Conservation (phyloP, 2,329 filamentous ascomycete genomes). For the Ambrosiella cleistominuta region DNA sequence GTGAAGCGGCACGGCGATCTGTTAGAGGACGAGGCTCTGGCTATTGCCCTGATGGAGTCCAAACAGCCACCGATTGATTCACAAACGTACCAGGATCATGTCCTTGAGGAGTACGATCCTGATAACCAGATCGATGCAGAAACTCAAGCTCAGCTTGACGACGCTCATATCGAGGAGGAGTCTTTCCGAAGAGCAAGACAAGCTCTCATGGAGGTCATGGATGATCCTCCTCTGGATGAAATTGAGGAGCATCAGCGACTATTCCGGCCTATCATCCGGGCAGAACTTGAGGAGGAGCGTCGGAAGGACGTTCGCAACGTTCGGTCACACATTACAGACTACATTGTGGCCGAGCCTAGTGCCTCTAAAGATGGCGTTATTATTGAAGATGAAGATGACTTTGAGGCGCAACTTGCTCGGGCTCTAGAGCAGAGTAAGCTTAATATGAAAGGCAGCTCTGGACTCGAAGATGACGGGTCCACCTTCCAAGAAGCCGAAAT, state of each 20-base stretch:
- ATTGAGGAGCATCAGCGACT: background rate
- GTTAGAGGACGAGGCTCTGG: background rate
- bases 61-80: too few relatives aligned
- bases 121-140: background rate
- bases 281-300: background rate
- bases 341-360: too few relatives aligned
- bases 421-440: too few relatives aligned
- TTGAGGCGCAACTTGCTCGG: too few relatives aligned
- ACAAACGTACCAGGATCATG: too few relatives aligned
- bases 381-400: too few relatives aligned
- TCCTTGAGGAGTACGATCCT: background rate
- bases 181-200: background rate
- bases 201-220: background rate
- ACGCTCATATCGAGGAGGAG: background rate
- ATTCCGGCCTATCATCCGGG: background rate
- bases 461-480: too few relatives aligned
- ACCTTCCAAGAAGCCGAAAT: too few relatives aligned
- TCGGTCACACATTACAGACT: too few relatives aligned
- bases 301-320: background rate
- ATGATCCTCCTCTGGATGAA: background rate
- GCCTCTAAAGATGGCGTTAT: too few relatives aligned
- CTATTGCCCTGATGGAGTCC: background rate
- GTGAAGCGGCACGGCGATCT: background rate
- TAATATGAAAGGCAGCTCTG: too few relatives aligned
- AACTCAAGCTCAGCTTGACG: background rate